Conservation (phyloP, 768 basidiomycete genomes). For the Strobilomyces echinocephalus region DNA sequence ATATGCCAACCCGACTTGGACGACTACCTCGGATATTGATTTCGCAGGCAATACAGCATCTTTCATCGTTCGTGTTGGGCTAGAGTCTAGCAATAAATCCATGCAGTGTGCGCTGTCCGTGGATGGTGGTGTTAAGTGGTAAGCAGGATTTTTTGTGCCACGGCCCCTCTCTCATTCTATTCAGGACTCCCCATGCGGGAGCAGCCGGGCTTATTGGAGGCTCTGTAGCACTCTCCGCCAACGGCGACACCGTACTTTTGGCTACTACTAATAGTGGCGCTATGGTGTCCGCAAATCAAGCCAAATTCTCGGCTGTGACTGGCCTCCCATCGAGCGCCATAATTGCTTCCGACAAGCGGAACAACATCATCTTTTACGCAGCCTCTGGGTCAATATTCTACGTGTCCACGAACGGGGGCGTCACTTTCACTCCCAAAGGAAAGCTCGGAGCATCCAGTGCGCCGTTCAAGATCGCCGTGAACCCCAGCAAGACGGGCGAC, state of each 20-base stretch:
- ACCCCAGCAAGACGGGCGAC: constrained; percentile 2
- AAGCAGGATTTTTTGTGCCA: not conserved
- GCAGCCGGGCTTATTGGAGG: constrained; percentile 10
- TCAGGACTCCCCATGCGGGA: constrained; percentile 4
- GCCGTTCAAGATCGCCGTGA: constrained; percentile 10
- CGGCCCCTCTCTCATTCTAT: not conserved
- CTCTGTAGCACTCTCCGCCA: constrained; percentile 8
- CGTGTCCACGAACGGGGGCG: constrained; percentile 52
- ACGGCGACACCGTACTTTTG: constrained; percentile 8
- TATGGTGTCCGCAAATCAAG: constrained; percentile 10
- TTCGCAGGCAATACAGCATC: constrained; percentile 11
- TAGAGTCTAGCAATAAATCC: not conserved
- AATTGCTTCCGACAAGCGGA: constrained; percentile 62
- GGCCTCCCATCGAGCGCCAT: constrained; percentile 48
- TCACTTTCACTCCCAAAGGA: constrained; percentile 34
- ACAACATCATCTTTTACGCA: constrained; percentile 55
- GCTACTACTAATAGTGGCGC: constrained; percentile 1
- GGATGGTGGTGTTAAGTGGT: constrained; percentile 10
- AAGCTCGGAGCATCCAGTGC: constrained; percentile 3
- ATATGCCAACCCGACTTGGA: constrained; percentile 7
- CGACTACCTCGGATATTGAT: constrained; percentile 5
- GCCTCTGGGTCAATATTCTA: constrained; percentile 55
- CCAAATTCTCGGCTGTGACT: constrained; percentile 12
- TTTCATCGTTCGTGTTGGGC: constrained; percentile 7
- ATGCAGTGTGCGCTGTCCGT: constrained; percentile 9